A percentile compares a stretch with the other conserved stretches of the same genome.
These are phyloP conservation scores for Rutstroemia sp. DNA, from an alignment of 2,329 filamentous ascomycete genomes.

Conservation along the genomic window DNA sequence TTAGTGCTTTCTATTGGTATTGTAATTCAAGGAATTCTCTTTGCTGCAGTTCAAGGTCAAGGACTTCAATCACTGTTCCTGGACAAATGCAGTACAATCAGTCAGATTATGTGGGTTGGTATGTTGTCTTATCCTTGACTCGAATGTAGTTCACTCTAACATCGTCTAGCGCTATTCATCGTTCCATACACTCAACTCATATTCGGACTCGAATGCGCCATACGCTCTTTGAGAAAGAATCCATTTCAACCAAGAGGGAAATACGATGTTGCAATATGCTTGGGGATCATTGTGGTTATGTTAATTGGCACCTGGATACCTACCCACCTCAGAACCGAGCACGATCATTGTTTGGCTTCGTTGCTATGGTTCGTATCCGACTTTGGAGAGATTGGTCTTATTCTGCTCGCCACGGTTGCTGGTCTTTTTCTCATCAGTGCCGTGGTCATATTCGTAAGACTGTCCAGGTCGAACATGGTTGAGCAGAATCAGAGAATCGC, in stretches of 20 bases:
- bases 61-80: constrained; percentile 46
- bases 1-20: constrained; percentile 51
- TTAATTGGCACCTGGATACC: constrained; percentile 51
- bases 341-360: constrained; percentile 57
- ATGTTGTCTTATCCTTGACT: constrained; percentile 12
- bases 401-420: constrained; percentile 44
- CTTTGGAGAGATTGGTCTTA: constrained; percentile 52
- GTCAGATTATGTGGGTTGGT: constrained; percentile 55
- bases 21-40: constrained; percentile 48
- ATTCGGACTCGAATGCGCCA: constrained; percentile 54
- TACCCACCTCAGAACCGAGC: constrained; percentile 46
- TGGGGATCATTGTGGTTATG: constrained; percentile 42
- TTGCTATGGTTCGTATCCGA: constrained; percentile 59
- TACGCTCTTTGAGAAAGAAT: constrained; percentile 45
- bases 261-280: constrained; percentile 53
- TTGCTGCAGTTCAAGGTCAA: constrained; percentile 48
- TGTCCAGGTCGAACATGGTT: constrained; percentile 47
- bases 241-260: constrained; percentile 52
- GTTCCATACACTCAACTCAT: constrained; percentile 58
- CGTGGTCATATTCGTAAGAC: constrained; percentile 47
- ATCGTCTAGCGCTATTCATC: constrained; percentile 54
- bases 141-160: constrained; percentile 15
- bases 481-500: constrained; percentile 52
- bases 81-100: constrained; percentile 44
- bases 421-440: constrained; percentile 42